Base-by-base conservation (phyloP, 805 yeast species). In the Pichia kluyveri region DNA sequence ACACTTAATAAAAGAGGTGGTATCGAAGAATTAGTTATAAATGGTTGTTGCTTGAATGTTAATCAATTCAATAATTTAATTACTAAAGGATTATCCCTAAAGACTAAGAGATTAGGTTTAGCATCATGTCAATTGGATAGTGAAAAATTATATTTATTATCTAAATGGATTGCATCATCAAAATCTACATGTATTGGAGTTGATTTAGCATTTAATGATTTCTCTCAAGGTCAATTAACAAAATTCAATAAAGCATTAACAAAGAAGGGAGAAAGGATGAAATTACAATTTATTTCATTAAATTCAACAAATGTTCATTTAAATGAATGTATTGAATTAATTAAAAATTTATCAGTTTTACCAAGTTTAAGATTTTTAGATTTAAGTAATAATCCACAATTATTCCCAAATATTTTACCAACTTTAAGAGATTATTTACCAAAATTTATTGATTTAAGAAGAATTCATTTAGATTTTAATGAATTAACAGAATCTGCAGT, bases 391-490 rank as follows among this genome's bases (percentile, higher is more conserved):
- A 63, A 75, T 42, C 80, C 81, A 0, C 69, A 69, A 27, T 56
- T 77, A 12, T 77, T 75, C 56, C 82, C 83, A 0, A 73, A 67
- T 5, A 68, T 77, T 17, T 65, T 77, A 17, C 67, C 79, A 6
- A 61, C 65, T 14, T 60, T 77, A 26, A 63, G 67, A 36, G 71
- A 69, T 51, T 67, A 63, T 49, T 60, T 77, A 39, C 82, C 83
- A 4, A 53, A 58, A 23, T 75, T 69, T 51, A 63, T 69, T 12
- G 70, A 66, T 44, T 63, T 77, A 46, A 68, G 73, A 53, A 65
- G 83, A 58, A 60, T 76, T 27, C 83, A 77, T 57, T 74, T 77
- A 54, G 83, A 77, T 54, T 66, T 75, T 50, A 75, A 76, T 57
- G 76, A 75, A 32, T 62, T 77, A 45, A 65, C 72, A 1, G 68